Base-by-base conservation (phyloP, 2,329 filamentous ascomycete species). In the Sporothrix phasma region DNA sequence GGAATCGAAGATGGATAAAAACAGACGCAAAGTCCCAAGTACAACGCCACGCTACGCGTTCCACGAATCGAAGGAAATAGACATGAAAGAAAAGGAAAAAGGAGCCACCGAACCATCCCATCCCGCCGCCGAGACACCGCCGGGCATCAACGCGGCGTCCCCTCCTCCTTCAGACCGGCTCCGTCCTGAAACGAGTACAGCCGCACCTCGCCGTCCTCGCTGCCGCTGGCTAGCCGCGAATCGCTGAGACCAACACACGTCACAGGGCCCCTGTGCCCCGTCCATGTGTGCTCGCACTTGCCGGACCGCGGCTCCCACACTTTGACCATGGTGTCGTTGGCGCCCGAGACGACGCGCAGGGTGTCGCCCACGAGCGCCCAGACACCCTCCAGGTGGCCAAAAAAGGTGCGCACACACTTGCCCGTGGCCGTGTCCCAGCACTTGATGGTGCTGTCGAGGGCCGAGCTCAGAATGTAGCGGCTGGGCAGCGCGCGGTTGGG, bases 251-350 rank as follows among this genome's bases (percentile, higher is more conserved):
- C 92, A 45, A 97, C 88, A 73, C 93, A 97, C 3, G 92, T 97
- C 3, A 97, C 92, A 0, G 94, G 92, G 0, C 91, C 93, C 1
- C 87, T 84, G 74, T 97, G 94, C 0, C 92, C 92, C 2, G 90
- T 92, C 72, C 96, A 93, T 3, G 92, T 97, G 58, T 92, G 82
- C 74, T 97, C 92, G 75, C 92, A 96, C 72, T 89, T 91, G 31
- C 94, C 94, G 1, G 89, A 92, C 64, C 92, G 81, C 17, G 93
- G 89, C 76, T 97, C 93, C 94, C 94, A 99, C 37, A 83, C 86
- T 78, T 97, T 97, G 70, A 96, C 89, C 85, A 93, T 95, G 47
- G 90, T 87, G 75, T 99, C 94, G 74, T 97, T 92, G 11, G 90
- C 89, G 0, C 92, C 93, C 19, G 88, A 91, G 15, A 97, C 91